These are phyloP conservation scores for Penicillium concentricum DNA, from an alignment of 2,329 filamentous ascomycete species.

Conservation along the genomic window DNA sequence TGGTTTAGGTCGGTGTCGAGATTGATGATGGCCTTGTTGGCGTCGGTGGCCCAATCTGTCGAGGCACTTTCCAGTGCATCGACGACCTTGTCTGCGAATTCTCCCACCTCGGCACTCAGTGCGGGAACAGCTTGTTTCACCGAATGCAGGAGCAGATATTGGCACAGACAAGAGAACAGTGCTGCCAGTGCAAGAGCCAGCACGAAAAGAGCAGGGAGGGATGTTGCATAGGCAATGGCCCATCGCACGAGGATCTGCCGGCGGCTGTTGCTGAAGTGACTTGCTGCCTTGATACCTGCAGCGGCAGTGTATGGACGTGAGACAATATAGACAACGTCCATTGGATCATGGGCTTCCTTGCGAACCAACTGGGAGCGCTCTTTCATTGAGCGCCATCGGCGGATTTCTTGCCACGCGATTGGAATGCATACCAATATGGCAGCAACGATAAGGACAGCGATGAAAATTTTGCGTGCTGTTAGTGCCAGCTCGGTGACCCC, in stretches of 20 bases:
- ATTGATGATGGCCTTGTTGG: slow-evolving; percentile 68
- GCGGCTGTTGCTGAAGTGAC: slow-evolving; percentile 60
- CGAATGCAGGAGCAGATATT: slow-evolving; percentile 71
- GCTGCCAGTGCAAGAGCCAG: slow-evolving; percentile 79
- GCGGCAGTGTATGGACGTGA: slow-evolving; percentile 75
- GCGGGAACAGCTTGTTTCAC: slow-evolving; percentile 75
- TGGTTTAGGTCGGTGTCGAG: slow-evolving; percentile 74
- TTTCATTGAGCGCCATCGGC: slow-evolving; percentile 71
- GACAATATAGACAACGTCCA: slow-evolving; percentile 86
- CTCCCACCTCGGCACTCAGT: slow-evolving; percentile 70
- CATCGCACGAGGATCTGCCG: slow-evolving; percentile 75
- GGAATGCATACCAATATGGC: slow-evolving; percentile 73
- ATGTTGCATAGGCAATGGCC: slow-evolving; percentile 84
- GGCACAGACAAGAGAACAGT: slow-evolving; percentile 77
- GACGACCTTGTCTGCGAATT: slow-evolving; percentile 77
- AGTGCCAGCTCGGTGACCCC: slow-evolving; percentile 65
- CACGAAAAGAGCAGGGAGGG: slow-evolving; percentile 79
- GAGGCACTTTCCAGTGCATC: slow-evolving; percentile 70
- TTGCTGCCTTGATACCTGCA: slow-evolving; percentile 68
- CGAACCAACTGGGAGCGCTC: slow-evolving; percentile 66
- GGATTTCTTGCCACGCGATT: slow-evolving; percentile 78
- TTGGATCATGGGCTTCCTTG: slow-evolving; percentile 67
- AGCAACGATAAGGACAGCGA: slow-evolving; percentile 69
- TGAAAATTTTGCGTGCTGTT: slow-evolving; percentile 70
- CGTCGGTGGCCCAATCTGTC: slow-evolving; percentile 70